phyloP scores from a whole-genome alignment of 768 basidiomycete species.

The Boletus fagicola region DNA sequence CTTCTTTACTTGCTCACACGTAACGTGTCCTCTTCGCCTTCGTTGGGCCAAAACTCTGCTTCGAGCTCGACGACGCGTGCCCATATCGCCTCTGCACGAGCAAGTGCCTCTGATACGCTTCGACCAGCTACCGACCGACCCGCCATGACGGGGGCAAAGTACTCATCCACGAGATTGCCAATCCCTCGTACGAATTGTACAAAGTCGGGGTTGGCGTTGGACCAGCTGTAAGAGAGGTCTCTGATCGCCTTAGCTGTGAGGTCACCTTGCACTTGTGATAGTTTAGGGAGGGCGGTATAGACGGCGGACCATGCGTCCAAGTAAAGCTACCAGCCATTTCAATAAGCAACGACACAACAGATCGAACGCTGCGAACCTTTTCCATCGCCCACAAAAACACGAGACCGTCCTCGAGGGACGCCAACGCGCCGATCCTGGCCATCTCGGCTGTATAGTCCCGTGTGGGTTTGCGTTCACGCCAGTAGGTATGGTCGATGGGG shows the following conservation, averaged over 20 bases:
- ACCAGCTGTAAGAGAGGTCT: constrained; percentile 63
- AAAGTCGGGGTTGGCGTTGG: constrained; percentile 46
- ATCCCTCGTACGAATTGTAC: constrained; percentile 51
- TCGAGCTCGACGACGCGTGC: constrained; percentile 59
- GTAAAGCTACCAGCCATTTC: constrained; percentile 49
- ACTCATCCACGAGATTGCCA: constrained; percentile 45
- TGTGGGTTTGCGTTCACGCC: constrained; percentile 58
- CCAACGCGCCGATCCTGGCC: constrained; percentile 47
- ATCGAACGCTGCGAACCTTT: constrained; percentile 40
- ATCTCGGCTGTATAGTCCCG: constrained; percentile 73
- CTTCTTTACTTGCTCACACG: constrained; percentile 1
- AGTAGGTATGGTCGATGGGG: constrained; percentile 36
- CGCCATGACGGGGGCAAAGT: constrained; percentile 35
- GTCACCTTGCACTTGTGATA: neutral
- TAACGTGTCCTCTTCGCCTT: constrained; percentile 34
- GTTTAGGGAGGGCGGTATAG: constrained; percentile 13
- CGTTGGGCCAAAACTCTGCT: constrained; percentile 55
- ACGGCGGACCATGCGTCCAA: constrained; percentile 66
- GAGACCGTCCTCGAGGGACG: constrained; percentile 57
- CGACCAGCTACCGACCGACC: constrained; percentile 25
- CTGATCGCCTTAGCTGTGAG: constrained; percentile 34
- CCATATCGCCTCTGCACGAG: constrained; percentile 52
- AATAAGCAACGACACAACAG: neutral
- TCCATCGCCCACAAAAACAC: constrained; percentile 83
- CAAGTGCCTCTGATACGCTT: constrained; percentile 11